Conservation (phyloP, 306 rosid species). For the Lagenaria siceraria region DNA sequence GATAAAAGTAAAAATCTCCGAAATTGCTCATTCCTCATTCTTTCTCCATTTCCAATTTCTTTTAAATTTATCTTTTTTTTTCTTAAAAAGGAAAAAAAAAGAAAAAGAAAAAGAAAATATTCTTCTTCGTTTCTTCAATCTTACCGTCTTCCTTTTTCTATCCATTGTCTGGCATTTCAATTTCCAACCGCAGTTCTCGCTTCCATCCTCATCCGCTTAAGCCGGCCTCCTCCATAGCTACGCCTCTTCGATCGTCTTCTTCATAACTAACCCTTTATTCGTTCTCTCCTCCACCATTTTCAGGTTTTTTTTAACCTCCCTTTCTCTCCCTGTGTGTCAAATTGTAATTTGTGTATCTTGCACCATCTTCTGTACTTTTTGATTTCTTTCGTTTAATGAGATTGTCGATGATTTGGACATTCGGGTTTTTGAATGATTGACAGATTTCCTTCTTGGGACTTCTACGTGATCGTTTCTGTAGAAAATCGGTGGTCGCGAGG, state of each 20-base stretch:
- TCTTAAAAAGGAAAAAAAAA: not conserved
- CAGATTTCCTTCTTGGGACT: not conserved
- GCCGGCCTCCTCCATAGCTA: not conserved
- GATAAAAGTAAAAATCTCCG: not conserved
- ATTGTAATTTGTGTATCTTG: not conserved
- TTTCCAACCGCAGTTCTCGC: conserved; percentile 4
- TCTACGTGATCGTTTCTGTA: not conserved
- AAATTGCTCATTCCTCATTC: not conserved
- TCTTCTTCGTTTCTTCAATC: not conserved
- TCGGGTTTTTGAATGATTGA: not conserved
- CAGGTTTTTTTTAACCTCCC: not conserved
- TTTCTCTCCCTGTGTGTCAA: not conserved
- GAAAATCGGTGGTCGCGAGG: not conserved
- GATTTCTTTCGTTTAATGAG: not conserved
- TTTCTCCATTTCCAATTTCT: not conserved
- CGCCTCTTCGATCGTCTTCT: not conserved
- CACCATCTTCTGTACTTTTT: not conserved
- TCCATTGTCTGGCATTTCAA: not conserved
- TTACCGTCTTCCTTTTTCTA: not conserved
- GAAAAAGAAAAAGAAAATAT: not conserved
- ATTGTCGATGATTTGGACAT: not conserved
- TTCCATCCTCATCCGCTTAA: conserved; percentile 1
- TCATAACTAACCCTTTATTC: not conserved
- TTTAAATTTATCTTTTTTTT: too few relatives aligned
- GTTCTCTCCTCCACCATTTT: not conserved